phyloP scores from a whole-genome alignment of 441 rosid genomes.

The Metrosideros polymorpha region DNA sequence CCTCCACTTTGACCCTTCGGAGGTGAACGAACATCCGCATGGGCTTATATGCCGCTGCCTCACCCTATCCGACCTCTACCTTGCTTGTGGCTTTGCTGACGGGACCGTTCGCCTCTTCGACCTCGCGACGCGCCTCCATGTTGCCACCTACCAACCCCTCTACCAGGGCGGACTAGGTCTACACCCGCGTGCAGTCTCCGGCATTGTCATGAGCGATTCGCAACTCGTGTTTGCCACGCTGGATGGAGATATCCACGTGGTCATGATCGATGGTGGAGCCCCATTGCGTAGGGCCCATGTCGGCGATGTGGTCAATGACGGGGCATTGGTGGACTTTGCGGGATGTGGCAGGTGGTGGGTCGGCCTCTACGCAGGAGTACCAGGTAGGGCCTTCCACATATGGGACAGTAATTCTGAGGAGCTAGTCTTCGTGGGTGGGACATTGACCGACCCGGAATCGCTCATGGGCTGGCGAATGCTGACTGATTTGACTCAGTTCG shows the following conservation, averaged over 20 bases:
- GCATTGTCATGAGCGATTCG: conserved; percentile 37
- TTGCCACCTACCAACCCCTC: conserved; percentile 47
- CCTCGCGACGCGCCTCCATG: conserved; percentile 41
- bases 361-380: conserved; percentile 78
- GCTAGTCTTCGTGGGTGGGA: conserved; percentile 35
- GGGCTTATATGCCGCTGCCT: conserved; percentile 75
- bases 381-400: conserved; percentile 64
- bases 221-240: conserved; percentile 59
- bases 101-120: conserved; percentile 77
- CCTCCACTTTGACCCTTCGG: conserved; percentile 55
- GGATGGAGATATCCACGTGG: conserved; percentile 79
- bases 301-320: conserved; percentile 59
- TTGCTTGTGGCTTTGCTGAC: conserved; percentile 81
- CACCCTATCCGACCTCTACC: conserved; percentile 56
- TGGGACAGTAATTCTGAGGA: conserved; percentile 58
- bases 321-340: conserved; percentile 68
- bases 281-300: conserved; percentile 41
- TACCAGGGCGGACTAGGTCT: conserved; percentile 56
- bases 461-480: conserved; percentile 73
- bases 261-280: conserved; percentile 16
- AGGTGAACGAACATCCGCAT: conserved; percentile 39
- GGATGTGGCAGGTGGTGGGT: conserved; percentile 83
- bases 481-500: conserved; percentile 45
- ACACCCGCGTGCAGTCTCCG: conserved; percentile 71
- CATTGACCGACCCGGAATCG: conserved; percentile 61